Base-by-base conservation (phyloP, 768 basidiomycete genomes). In the Panus rudis region DNA sequence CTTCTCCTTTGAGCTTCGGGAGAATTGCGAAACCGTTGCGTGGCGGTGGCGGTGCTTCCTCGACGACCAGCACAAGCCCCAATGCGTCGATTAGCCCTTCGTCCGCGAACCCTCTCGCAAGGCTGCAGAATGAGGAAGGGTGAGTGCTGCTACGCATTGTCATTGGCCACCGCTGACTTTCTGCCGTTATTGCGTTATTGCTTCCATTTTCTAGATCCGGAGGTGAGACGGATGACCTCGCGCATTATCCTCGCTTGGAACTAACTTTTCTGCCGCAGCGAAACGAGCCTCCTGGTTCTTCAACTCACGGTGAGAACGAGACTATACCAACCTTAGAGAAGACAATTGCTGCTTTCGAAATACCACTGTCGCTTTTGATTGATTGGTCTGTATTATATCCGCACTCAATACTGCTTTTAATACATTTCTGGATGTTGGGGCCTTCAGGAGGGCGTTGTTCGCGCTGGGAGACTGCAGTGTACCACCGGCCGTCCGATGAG, bases 11-110 rank as follows among this genome's bases (percentile, higher is more conserved):
- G 56, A 84, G 73, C 62, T 92, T 93, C 66, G 92, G 93, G 32
- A 79, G 94, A 30, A 97, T 99, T 50, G 94, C 94, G 25, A 98
- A 98, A 67, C 96, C 96, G 21, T 69, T 99, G 43, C 77, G 94
- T 52, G 96, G 94, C 12, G 92, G 94, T 32, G 92, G 92, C 12
- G 65, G 59, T 5, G 60, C 61, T 25, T 69, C 69, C 28, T 67
- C 68, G 16, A 63, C 65, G 37, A 54, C 67, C 27, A 62, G 61
- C 33, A 58, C 68, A 31, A 65, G 38, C 66, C 75, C 49, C 55
- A 65, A 32, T 55, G 73, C 44, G 63, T 69, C 41, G 49, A 65
- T 43, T 26, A 65, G 70, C 23, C 64, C 66, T n/a, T 63, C 73
- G 37, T 69, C 76, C 22, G 70, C 73, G 40, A 88, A 79, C 61